Conservation (phyloP, 2,329 filamentous ascomycete genomes). For the Albifimbria verrucaria region DNA sequence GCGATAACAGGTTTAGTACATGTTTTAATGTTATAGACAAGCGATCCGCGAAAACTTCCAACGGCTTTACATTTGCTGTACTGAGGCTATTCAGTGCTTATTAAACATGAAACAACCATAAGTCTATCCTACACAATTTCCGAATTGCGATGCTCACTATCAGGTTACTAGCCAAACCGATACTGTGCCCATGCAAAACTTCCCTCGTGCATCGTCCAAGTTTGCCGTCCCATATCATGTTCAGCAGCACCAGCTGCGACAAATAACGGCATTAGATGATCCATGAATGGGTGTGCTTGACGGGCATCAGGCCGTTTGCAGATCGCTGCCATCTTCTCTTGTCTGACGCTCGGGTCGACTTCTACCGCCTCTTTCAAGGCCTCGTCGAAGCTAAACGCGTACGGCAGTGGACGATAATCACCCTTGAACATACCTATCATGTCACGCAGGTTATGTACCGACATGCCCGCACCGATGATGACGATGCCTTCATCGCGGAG, state of each 20-base stretch:
- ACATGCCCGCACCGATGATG: slow-evolving; percentile 72
- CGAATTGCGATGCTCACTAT: too few species aligned
- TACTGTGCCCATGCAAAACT: slow-evolving; percentile 46
- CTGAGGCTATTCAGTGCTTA: too few species aligned
- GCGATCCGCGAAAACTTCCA: neutral
- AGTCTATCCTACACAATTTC: too few species aligned
- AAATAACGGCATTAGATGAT: slow-evolving; percentile 47
- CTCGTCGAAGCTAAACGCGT: slow-evolving; percentile 62
- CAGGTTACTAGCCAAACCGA: slow-evolving; percentile 38
- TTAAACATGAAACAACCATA: too few species aligned
- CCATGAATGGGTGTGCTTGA: slow-evolving; percentile 46
- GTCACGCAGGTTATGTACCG: slow-evolving; percentile 67
- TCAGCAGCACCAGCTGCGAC: slow-evolving; percentile 44
- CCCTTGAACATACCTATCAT: slow-evolving; percentile 30
- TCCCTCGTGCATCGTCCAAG: slow-evolving; percentile 43
- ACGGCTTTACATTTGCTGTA: too few species aligned
- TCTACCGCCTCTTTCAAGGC: slow-evolving; percentile 64
- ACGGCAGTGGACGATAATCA: slow-evolving; percentile 46
- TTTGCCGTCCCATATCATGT: slow-evolving; percentile 36
- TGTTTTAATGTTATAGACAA: too few species aligned
- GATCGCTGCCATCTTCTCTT: slow-evolving; percentile 36
- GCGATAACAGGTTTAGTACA: too few species aligned
- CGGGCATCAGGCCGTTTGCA: slow-evolving; percentile 40
- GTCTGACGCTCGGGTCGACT: slow-evolving; percentile 31
- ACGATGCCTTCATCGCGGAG: slow-evolving; percentile 65